Evolutionary conservation across 2,329 filamentous ascomycete genomes (phyloP), one percentile per base, ranked within the genome.

Genomic region (Fusarium sp.): DNA sequence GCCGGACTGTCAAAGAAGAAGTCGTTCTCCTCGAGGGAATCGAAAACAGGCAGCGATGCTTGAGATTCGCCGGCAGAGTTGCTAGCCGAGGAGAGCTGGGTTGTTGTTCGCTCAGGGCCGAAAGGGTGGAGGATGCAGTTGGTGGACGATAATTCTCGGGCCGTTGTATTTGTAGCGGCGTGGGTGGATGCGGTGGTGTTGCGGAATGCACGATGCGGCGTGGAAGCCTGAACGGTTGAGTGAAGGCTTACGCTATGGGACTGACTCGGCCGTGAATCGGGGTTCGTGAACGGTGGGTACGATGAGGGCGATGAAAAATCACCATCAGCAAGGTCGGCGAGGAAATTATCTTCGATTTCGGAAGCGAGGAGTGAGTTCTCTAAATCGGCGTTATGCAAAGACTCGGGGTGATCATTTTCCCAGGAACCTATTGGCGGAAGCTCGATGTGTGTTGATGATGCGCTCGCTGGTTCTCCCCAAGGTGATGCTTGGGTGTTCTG

Each of bases 261-360:
- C 50, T 66, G 70, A 39, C 41, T 73, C 26, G 61, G 74, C 30
- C 55, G 75, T 62, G 65, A 57, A 61, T 55, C 60, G 24, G 65
- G 41, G 58, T 67, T 64, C 20, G 68, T 73, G 66, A 83, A 80
- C 44, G 78, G 71, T 10, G 81, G 80, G 56, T 83, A 83, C 20
- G 72, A 78, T 26, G 82, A 83, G 28, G 82, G 82, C 6, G 82
- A 83, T 15, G 81, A 83, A 60, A 82, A 82, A 20, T 81, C 77
- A 57, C 66, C 67, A 44, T 79, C 77, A 45, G 74, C 68, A 32
- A 83, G 61, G n/a, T 66, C 72, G 45, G 59, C 60, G 26, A 83
- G 68, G 41, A 75, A 76, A 22, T 72, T 62, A 45, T 80, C 75
- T 30, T 81, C 78, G 45, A 72, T 44, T 56, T 66, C 60, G 39